Percentiles rank a stretch among this genome's conserved stretches.
Evolutionary conservation across 2,329 filamentous ascomycete genomes (phyloP).

Genomic region (Orbilia ellipsospora): DNA sequence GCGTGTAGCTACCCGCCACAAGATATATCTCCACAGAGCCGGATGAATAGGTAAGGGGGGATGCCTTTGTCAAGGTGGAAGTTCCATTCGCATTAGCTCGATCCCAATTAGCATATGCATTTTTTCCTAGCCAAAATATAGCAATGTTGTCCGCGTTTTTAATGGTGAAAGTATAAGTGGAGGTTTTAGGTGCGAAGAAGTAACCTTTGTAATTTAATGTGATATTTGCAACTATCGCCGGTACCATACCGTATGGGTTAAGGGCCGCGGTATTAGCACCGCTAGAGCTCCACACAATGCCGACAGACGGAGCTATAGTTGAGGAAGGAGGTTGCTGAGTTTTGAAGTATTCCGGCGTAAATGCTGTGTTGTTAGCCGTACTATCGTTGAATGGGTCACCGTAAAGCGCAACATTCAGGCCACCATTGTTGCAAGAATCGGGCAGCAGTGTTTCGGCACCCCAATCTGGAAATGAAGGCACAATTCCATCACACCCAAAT

Average conservation of each 20-base stretch:
- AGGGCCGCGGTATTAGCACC: constrained; percentile 11
- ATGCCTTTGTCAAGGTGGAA: background rate
- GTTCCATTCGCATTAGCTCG: constrained; percentile 5
- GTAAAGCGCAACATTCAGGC: constrained; percentile 5
- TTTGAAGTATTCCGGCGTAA: constrained; percentile 21
- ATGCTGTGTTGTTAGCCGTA: background rate
- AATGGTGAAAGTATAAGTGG: constrained; percentile 11
- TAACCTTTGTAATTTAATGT: constrained; percentile 12
- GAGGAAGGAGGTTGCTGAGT: background rate
- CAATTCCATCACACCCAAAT: background rate
- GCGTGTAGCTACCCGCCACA: constrained; percentile 1
- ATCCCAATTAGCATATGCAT: background rate
- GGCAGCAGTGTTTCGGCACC: constrained; percentile 14
- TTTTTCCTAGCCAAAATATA: constrained; percentile 9
- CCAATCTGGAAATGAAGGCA: constrained; percentile 20
- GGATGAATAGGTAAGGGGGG: background rate
- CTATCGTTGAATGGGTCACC: constrained; percentile 8
- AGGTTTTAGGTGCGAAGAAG: constrained; percentile 7
- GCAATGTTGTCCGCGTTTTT: constrained; percentile 1
- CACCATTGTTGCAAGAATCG: constrained; percentile 14
- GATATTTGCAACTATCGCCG: background rate
- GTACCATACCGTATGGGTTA: constrained; percentile 12
- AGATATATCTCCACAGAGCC: too few relatives aligned
- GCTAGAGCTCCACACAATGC: background rate
- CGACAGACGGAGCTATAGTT: background rate